These are phyloP conservation scores for Xylariaceae sp. DNA, from an alignment of 2,329 filamentous ascomycete species.

Conservation along the genomic window DNA sequence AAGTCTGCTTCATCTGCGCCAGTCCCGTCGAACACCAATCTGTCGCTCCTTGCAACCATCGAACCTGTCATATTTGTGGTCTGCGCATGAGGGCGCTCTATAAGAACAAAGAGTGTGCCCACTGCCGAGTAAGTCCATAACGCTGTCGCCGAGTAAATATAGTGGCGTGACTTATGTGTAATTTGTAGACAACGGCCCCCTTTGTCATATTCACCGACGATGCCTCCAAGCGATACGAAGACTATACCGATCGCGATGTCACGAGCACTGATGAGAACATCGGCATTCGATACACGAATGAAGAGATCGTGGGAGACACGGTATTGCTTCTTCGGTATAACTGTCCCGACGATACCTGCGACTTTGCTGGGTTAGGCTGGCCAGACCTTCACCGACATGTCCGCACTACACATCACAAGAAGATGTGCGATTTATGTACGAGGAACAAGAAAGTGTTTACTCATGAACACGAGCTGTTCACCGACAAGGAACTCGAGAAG, in stretches of 20 bases:
- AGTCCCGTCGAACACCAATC: conserved; percentile 83
- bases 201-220: conserved; percentile 94
- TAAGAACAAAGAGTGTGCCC: conserved; percentile 94
- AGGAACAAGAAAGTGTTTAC: conserved; percentile 98
- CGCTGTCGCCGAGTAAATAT: not conserved
- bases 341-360: conserved; percentile 76
- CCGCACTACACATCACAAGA: conserved; percentile 73
- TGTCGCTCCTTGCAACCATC: conserved; percentile 90
- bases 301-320: conserved; percentile 88
- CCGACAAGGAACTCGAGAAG: conserved; percentile 70
- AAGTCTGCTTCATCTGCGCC: conserved; percentile 97
- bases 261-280: conserved; percentile 77
- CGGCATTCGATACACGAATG: conserved; percentile 85
- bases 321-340: conserved; percentile 87
- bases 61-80: conserved; percentile 94
- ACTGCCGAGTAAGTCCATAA: conserved; percentile 69
- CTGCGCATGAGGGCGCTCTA: conserved; percentile 88
- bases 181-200: conserved; percentile 53
- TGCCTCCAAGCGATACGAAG: conserved; percentile 73
- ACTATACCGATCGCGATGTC: conserved; percentile 72
- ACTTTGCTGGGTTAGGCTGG: conserved; percentile 70
- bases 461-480: conserved; percentile 93
- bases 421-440: conserved; percentile 49
- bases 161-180: conserved; percentile 3
- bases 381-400: conserved; percentile 79